Evolutionary conservation across 2,329 filamentous ascomycete species (phyloP).

Genomic region (Decorospora gaudefroyi): DNA sequence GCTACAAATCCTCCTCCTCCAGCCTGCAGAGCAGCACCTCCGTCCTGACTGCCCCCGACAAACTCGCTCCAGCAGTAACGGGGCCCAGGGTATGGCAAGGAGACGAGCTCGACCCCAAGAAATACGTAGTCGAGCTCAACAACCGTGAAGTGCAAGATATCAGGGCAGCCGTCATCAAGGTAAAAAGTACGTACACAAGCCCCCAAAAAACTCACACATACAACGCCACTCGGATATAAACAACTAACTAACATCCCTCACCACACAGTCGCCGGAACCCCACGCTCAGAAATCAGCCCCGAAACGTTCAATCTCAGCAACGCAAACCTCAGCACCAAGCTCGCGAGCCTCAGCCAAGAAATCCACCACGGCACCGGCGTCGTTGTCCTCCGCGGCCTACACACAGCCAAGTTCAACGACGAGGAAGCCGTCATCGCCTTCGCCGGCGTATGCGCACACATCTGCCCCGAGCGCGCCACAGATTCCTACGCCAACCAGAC

Average conservation of each 20-base stretch:
- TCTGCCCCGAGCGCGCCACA: constrained; percentile 40
- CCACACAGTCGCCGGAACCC: constrained; percentile 26
- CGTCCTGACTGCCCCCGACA: constrained; percentile 33
- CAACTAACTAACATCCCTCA: neutral
- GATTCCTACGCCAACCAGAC: constrained; percentile 48
- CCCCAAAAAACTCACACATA: neutral
- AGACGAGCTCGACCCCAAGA: constrained; percentile 28
- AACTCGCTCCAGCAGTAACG: constrained; percentile 33
- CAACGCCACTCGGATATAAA: neutral
- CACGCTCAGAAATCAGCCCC: constrained; percentile 26
- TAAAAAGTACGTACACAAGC: constrained; percentile 36
- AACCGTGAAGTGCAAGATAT: constrained; percentile 36
- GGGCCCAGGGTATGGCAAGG: constrained; percentile 45
- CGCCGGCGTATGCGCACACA: constrained; percentile 40
- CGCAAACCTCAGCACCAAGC: constrained; percentile 29
- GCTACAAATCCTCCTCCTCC: constrained; percentile 37
- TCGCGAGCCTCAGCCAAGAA: constrained; percentile 34
- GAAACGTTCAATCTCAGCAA: constrained; percentile 35
- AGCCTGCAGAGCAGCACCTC: constrained; percentile 39
- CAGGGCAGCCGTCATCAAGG: constrained; percentile 40
- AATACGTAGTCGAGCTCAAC: constrained; percentile 38
- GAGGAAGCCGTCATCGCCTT: constrained; percentile 47
- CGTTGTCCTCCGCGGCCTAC: constrained; percentile 40
- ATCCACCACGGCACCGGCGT: constrained; percentile 39
- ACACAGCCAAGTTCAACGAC: constrained; percentile 42